Evolutionary conservation across 192 early-diverging fungal genomes (phyloP).

Genomic region (Chytriomyces sp.): DNA sequence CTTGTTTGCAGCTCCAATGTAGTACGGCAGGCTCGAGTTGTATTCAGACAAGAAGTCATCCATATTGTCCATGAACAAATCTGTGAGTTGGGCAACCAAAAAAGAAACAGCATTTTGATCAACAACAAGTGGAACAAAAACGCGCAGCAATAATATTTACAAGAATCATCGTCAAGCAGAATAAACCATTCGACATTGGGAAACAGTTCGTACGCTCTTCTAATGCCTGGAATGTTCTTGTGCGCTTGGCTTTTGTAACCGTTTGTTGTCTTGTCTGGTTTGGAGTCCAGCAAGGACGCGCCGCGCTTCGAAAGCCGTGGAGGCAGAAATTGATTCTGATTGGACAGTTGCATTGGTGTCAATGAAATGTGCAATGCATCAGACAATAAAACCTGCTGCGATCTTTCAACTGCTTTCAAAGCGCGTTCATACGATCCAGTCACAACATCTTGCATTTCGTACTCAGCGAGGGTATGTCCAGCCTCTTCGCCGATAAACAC

Average conservation of each 20-base stretch:
- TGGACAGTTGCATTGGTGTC: not conserved
- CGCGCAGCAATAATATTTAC: not conserved
- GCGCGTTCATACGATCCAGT: not conserved
- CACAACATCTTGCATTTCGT: not conserved
- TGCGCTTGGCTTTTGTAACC: not conserved
- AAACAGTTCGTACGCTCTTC: not conserved
- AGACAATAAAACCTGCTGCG: not conserved
- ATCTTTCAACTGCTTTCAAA: not conserved
- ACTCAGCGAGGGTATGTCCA: not conserved
- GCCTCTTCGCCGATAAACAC: not conserved
- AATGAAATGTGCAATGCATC: not conserved
- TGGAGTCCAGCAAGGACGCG: not conserved
- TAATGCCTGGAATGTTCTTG: not conserved
- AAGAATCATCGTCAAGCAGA: not conserved
- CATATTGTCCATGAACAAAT: not conserved
- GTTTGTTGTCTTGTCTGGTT: not conserved
- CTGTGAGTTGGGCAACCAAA: not conserved
- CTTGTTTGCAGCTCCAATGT: not conserved
- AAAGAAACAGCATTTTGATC: no score
- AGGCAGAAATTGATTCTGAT: not conserved
- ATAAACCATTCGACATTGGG: not conserved
- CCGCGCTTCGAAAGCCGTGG: not conserved
- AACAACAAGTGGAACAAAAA: not conserved
- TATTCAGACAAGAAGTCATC: not conserved
- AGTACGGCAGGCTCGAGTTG: constrained; percentile 14